Percentiles rank a stretch among this genome's conserved stretches.
Evolutionary conservation across 306 rosid genomes (phyloP).

Genomic region (Inga laurina): DNA sequence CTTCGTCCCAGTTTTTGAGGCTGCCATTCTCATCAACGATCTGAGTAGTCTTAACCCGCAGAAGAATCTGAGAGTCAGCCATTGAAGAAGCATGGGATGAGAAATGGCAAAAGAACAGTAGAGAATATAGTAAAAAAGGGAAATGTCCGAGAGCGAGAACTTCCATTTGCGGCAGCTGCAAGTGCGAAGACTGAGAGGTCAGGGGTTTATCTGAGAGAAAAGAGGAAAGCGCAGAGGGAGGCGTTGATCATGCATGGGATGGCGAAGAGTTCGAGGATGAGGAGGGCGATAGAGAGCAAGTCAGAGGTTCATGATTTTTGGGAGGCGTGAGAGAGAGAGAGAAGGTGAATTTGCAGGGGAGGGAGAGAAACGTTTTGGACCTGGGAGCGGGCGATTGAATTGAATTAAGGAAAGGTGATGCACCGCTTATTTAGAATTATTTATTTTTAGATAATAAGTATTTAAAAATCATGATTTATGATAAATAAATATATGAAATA

Average conservation of each 20-base stretch:
- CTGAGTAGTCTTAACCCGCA: slow-evolving; percentile 53
- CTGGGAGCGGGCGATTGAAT: neutral
- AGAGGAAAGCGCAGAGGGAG: neutral
- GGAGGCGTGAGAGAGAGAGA: neutral
- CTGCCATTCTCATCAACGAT: slow-evolving; percentile 53
- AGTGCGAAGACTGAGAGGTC: neutral
- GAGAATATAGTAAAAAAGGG: neutral
- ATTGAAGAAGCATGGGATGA: slow-evolving; percentile 17
- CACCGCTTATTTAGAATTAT: too few species aligned
- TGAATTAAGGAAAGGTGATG: neutral
- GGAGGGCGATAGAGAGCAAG: neutral
- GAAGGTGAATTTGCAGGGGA: neutral
- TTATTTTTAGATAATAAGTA: too few species aligned
- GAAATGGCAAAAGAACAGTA: slow-evolving; percentile 3
- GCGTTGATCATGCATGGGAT: slow-evolving; percentile 30
- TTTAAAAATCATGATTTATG: too few species aligned
- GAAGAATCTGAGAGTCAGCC: slow-evolving; percentile 51
- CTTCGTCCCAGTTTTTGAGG: slow-evolving; percentile 52
- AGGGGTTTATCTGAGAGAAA: neutral
- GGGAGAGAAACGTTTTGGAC: neutral
- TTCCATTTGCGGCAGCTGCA: slow-evolving; percentile 29
- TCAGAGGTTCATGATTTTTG: neutral
- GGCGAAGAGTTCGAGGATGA: slow-evolving; percentile 22
- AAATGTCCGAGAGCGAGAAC: slow-evolving; percentile 11
- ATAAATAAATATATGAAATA: too few species aligned